A percentile compares a stretch with the other conserved stretches of the same genome.
Conservation (phyloP, 495 filamentous ascomycete species). For the Neurospora sp. region DNA sequence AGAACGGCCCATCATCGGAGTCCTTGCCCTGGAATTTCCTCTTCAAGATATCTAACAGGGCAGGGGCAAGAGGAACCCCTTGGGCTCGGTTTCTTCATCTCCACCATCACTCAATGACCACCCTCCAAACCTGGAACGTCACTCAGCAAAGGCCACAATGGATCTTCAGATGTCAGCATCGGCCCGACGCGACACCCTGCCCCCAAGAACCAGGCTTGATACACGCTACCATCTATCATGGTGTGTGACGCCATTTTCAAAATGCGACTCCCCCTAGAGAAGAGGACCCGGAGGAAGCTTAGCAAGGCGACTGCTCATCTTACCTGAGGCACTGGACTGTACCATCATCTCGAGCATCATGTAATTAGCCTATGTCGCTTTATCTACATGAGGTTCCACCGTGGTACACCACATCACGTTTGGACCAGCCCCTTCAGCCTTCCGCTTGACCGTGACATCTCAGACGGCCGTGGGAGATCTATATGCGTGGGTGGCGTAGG, state of each 20-base stretch:
- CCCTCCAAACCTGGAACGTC: neutral
- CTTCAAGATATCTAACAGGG: neutral
- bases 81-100: neutral
- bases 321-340: neutral
- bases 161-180: neutral
- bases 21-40: neutral
- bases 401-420: neutral
- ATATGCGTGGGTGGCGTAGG: neutral
- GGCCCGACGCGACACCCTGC: neutral
- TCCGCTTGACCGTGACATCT: neutral
- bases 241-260: neutral
- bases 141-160: neutral
- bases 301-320: neutral
- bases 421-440: neutral
- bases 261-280: neutral
- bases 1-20: neutral
- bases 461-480: neutral
- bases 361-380: neutral
- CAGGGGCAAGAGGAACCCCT: neutral
- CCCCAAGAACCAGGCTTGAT: neutral
- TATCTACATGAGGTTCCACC: neutral
- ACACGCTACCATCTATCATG: neutral
- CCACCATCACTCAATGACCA: neutral
- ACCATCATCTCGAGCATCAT: neutral
- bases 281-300: neutral